Base-by-base conservation (phyloP, 1,284 basidiomycete genomes). In the Malassezia cuniculi region DNA sequence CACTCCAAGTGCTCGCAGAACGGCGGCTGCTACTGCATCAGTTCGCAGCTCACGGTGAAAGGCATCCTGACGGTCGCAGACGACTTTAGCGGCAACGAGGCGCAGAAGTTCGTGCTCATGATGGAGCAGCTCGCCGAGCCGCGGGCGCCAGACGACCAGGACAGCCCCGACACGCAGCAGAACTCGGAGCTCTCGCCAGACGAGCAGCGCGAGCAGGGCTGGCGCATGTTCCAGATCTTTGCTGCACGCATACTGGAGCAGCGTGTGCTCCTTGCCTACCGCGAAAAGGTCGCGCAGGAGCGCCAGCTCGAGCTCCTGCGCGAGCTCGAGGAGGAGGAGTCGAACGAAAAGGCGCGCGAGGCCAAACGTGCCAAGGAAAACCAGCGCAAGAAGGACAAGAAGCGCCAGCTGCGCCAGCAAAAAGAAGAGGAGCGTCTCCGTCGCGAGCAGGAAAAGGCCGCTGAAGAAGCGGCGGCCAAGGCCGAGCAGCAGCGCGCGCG, bases 191-290 rank as follows among this genome's bases (percentile, higher is more conserved):
- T 51, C 27, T 54, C 74, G 28, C 73, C 74, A 20, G 73, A 75
- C 44, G 70, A 72, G 34, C 84, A 95, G 72, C 86, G 90, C 70
- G 87, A 94, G 69, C 90, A 97, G 71, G 90, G 90, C 56, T 85
- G 89, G 69, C 79, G 85, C 39, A 97, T 97, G 90, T 97, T 97
- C 73, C 87, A 87, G 54, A 94, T 97, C 70, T 97, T 95, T 67
- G 90, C 90, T n/a, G 90, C 90, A 27, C 79, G 93, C 41, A 93
- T 95, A 86, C 95, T 97, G 68, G 90, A 97, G 72, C 87, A 94
- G 70, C 79, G 90, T 18, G 90, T 95, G 27, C 76, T 94, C 38
- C 80, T 85, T 54, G 83, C 85, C 5, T 90, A 86, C 66, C 79
- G 84, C 39, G 86, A 89, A 71, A 79, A 80, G 56, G 81, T 89